Base-by-base conservation (phyloP, 2,329 filamentous ascomycete genomes). In the Pseudovirgaria hyperparasitica region DNA sequence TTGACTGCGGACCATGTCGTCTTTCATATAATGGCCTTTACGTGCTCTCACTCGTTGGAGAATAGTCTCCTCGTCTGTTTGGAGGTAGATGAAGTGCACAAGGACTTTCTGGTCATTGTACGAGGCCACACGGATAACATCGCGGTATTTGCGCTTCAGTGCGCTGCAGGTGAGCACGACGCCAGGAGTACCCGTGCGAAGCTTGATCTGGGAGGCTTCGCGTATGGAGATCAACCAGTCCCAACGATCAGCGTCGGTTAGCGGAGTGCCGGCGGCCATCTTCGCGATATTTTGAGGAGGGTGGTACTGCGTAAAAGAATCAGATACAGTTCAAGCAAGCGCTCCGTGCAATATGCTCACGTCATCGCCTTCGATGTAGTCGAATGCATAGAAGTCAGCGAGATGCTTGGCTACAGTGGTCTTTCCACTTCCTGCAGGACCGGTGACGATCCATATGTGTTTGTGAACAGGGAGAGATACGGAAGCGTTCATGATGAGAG, bases 121-220 rank as follows among this genome's bases (percentile, higher is more conserved):
- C 5, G 54, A 43, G n/a, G 61, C 62, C n/a, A 60, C 50, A 10
- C 62, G 58, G 30, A 66, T 57, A 28, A 63, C 59, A 39, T 98
- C 90, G 42, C 90, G 77, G 64, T 98, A 98, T 60, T 92, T 94
- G 53, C 82, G 81, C 67, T 96, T 96, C 28, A 98, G 69, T 2
- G 87, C 90, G 9, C 84, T 93, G 67, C 90, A 98, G 28, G 90
- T 93, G 34, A 98, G 70, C 26, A 98, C 82, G n/a, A 94, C 90
- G 25, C 84, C 60, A 16, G 50, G 42, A 16, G 50, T 40, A 6
- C 53, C 50, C 3, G 45, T 23, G 25, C 45, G 41, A 23, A 59
- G 38, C 5, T 52, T 40, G 11, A 33, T 37, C 33, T 63, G 41
- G 4, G 60, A 53, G 39, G 59, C 45, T 37, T 64, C 57, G 38